Base-by-base conservation (phyloP, 768 basidiomycete species). In the Lactifluus piperatus region DNA sequence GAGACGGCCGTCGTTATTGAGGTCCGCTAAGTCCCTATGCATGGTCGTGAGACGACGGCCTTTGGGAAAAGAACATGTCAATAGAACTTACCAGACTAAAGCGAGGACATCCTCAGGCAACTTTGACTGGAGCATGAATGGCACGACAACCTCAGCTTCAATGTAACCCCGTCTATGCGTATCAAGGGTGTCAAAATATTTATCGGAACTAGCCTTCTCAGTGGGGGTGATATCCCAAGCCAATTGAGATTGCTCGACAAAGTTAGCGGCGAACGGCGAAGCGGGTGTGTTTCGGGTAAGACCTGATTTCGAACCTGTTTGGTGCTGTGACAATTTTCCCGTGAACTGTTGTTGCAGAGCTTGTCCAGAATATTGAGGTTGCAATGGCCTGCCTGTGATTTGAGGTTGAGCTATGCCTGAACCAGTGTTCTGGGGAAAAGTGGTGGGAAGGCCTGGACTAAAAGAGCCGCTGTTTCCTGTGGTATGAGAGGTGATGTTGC, bases 101-200 rank as follows among this genome's bases (percentile, higher is more conserved):
- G 97, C 97, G n/a, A 99, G 78, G 26, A 81, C 78, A 27, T 86
- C 85, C 60, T 90, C 88, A 1, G 85, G 79, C 47, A 99, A 74
- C 47, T 88, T 85, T 32, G 92, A 94, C 71, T 93, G 85, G 59
- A 95, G 70, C 86, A 99, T 88, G 73, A 98, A 98, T 3, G 91
- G 92, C 5, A 97, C 97, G 8, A 93, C 97, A 34, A 91, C 83
- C 59, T 95, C 92, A 8, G 94, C 94, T 68, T 94, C 93, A 20
- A 98, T 87, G 68, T 78, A 90, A 0, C 93, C 94, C 59, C 74
- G 79, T 64, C 79, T 83, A 62, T 80, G 78, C 16, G 78, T 71
- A 70, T 99, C 97, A 39, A 98, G 77, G n/a, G 75, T 76, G 58
- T 87, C 83, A 69, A 97, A 99, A 73, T 84, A 85, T 11, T 73